Percentiles rank a stretch among this genome's conserved stretches.
Evolutionary conservation across 352 stramenopile genomes (phyloP).

Genomic region (Phytophthora pini): DNA sequence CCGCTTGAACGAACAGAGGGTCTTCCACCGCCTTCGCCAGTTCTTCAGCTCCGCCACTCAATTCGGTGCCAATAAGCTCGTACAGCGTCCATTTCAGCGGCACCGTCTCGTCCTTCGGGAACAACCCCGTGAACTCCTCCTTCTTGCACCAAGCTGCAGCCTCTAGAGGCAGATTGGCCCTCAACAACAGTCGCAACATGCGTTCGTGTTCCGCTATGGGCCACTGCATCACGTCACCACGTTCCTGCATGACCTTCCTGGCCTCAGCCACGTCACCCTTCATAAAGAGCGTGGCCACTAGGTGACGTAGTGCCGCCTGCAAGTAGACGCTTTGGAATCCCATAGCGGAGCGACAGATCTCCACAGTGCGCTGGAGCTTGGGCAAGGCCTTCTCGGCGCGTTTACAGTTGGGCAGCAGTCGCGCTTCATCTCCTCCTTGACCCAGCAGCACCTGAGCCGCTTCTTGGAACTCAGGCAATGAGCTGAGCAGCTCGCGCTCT

Average conservation of each 20-base stretch:
- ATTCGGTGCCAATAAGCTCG: conserved; percentile 60
- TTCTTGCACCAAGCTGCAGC: conserved; percentile 65
- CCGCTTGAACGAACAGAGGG: conserved; percentile 60
- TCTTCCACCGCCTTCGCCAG: conserved; percentile 55
- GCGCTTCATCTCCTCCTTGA: conserved; percentile 40
- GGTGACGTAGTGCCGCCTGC: conserved; percentile 63
- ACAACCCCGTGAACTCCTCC: conserved; percentile 57
- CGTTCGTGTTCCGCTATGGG: conserved; percentile 73
- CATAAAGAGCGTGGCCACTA: conserved; percentile 70
- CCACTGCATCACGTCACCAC: conserved; percentile 79
- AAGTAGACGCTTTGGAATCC: conserved; percentile 75
- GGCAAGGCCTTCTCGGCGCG: conserved; percentile 57
- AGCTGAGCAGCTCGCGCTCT: conserved; percentile 64
- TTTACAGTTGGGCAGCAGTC: conserved; percentile 54
- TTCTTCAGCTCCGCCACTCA: conserved; percentile 47
- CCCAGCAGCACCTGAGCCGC: conserved; percentile 61
- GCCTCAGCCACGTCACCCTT: conserved; percentile 60
- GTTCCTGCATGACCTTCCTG: conserved; percentile 66
- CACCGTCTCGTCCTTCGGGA: conserved; percentile 64
- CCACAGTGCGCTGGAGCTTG: conserved; percentile 65
- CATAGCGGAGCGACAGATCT: conserved; percentile 84
- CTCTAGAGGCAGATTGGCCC: conserved; percentile 53
- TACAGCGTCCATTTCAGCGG: conserved; percentile 79
- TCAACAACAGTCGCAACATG: conserved; percentile 66
- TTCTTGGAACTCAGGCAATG: conserved; percentile 78